Evolutionary conservation across 2,329 filamentous ascomycete species (phyloP).

Genomic region (Alternaria panax): DNA sequence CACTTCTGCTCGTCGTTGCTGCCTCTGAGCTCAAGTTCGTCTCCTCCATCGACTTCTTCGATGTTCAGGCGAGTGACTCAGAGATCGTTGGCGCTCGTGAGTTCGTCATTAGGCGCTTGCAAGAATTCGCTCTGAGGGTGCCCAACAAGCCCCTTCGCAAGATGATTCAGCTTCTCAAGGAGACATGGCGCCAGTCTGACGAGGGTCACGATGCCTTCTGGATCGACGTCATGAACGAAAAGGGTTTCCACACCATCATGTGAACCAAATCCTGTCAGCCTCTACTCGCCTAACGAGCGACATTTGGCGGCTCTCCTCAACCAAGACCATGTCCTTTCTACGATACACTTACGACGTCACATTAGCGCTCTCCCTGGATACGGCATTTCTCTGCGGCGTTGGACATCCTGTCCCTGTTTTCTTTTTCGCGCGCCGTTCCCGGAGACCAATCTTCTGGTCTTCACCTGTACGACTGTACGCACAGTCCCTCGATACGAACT

Average conservation of each 20-base stretch:
- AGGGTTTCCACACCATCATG: slow-evolving; percentile 65
- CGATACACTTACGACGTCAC: slow-evolving; percentile 6
- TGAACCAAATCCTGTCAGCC: slow-evolving; percentile 43
- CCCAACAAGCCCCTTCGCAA: slow-evolving; percentile 61
- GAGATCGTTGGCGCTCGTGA: slow-evolving; percentile 56
- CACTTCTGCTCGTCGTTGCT: slow-evolving; percentile 60
- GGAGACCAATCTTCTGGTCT: slow-evolving; percentile 23
- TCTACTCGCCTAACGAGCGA: background rate
- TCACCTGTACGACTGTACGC: slow-evolving; percentile 21
- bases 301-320: slow-evolving; percentile 7
- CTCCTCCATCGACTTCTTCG: slow-evolving; percentile 47
- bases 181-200: slow-evolving; percentile 63
- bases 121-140: slow-evolving; percentile 55
- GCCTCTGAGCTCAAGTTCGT: slow-evolving; percentile 61
- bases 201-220: slow-evolving; percentile 60
- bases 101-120: slow-evolving; percentile 59
- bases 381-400: slow-evolving; percentile 12
- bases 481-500: slow-evolving; percentile 24
- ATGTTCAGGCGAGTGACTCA: slow-evolving; percentile 53
- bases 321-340: slow-evolving; percentile 5
- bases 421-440: slow-evolving; percentile 11
- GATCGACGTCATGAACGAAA: slow-evolving; percentile 65
- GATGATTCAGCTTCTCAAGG: slow-evolving; percentile 59
- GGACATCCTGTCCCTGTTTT: slow-evolving; percentile 14
- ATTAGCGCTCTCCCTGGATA: slow-evolving; percentile 8